phyloP scores from a whole-genome alignment of 352 stramenopile genomes.

The Peronospora belbahrii region DNA sequence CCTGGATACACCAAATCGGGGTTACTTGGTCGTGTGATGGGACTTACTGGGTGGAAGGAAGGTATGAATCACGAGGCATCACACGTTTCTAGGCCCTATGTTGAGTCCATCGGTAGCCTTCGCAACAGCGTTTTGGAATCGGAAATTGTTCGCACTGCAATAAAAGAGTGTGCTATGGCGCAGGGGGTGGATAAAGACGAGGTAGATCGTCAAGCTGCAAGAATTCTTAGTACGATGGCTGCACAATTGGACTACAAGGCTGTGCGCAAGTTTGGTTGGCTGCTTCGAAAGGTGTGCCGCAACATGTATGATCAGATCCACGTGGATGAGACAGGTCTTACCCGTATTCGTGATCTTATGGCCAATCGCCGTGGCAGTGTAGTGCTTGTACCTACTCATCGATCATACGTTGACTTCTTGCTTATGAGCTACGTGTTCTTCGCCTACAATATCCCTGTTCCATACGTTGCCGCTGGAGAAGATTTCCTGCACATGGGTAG shows the following conservation, averaged over 20 bases:
- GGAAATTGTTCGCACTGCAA: conserved; percentile 43
- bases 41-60: conserved; percentile 80
- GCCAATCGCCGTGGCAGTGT: conserved; percentile 42
- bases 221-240: conserved; percentile 71
- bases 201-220: conserved; percentile 44
- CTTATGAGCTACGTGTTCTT: conserved; percentile 86
- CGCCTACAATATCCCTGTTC: conserved; percentile 81
- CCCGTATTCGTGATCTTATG: conserved; percentile 57
- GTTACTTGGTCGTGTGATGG: conserved; percentile 77
- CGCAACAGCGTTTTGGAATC: conserved; percentile 70
- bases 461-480: conserved; percentile 71
- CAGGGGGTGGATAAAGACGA: conserved; percentile 35
- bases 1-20: conserved; percentile 82
- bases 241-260: conserved; percentile 68
- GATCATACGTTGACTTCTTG: conserved; percentile 81
- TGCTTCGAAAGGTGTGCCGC: conserved; percentile 75
- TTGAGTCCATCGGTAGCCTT: conserved; percentile 53
- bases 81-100: conserved; percentile 64
- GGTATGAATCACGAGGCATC: conserved; percentile 82
- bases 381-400: conserved; percentile 80
- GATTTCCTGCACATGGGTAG: conserved; percentile 75
- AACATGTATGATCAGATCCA: conserved; percentile 85
- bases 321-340: conserved; percentile 72
- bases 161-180: conserved; percentile 28
- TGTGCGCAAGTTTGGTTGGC: conserved; percentile 70